Base-by-base conservation (phyloP, 345 rosid species). In the Psidium guajava region DNA sequence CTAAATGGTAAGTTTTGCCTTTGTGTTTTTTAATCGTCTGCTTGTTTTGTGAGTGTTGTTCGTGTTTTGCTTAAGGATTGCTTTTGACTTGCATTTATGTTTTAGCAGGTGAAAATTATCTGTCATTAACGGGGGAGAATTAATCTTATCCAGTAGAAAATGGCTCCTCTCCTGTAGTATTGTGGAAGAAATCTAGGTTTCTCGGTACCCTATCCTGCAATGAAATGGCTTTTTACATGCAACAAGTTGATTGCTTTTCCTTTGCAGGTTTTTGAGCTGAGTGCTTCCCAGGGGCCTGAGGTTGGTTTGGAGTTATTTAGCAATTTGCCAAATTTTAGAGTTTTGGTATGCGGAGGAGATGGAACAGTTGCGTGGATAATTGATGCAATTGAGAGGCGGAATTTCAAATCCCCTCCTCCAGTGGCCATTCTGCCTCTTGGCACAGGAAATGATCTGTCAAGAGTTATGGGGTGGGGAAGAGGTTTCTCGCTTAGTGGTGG, bases 361-460 rank as follows among this genome's bases (percentile, higher is more conserved):
- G 98, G 98, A 54, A 94, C 98, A 47, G 96, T 94, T 91, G 93
- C 93, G 64, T 95, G 98, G 98, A 95, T 95, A 85, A 93, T 95
- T 80, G 94, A 92, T 86, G 93, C 92, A 28, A 93, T 95, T 85
- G 98, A 95, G 89, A 93, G 86, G 87, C 94, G 88, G 64, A 93
- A 93, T 89, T 93, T 93, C 3, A 94, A 92, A 77, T 93, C 95
- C 58, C 98, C 98, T 85, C 96, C 98, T 88, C 96, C 98, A 20
- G 92, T 95, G 32, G 95, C 98, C 74, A 91, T 95, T 84, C 96
- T 95, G 83, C 98, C 98, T 9, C 92, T 94, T 83, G 98, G 96
- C 89, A 95, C 98, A 13, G 98, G 98, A 88, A 95, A 95, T 88
- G 98, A 95, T 90, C 84, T 95, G 88, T 93, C 96, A 59, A 91